These are phyloP conservation scores for Batkoa obscura DNA, from an alignment of 371 early-diverging fungal species.

Conservation along the genomic window DNA sequence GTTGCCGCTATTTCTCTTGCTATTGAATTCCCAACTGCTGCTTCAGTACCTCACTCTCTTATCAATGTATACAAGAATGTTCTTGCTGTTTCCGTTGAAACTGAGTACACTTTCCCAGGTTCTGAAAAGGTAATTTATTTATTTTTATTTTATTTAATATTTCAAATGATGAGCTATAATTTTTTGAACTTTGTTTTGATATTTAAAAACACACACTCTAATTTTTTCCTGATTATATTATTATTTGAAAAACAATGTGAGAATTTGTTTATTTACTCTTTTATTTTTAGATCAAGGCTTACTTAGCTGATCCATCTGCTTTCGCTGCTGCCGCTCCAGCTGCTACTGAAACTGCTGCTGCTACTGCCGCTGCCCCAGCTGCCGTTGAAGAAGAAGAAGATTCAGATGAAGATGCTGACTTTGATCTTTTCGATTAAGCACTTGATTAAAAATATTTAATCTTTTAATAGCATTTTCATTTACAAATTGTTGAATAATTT, in stretches of 20 bases:
- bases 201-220: slow-evolving; percentile 35
- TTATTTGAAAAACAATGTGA: neutral
- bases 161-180: slow-evolving; percentile 8
- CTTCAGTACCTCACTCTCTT: slow-evolving; percentile 93
- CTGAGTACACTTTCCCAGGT: slow-evolving; percentile 85
- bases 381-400: slow-evolving; percentile 43
- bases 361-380: slow-evolving; percentile 23
- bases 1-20: slow-evolving; percentile 92
- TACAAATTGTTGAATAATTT: too few relatives aligned
- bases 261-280: neutral
- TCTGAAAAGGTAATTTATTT: slow-evolving; percentile 55
- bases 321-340: slow-evolving; percentile 50
- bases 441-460: too few relatives aligned
- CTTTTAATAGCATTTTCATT: too few relatives aligned
- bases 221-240: slow-evolving; percentile 43
- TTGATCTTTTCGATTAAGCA: slow-evolving; percentile 71
- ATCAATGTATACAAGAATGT: slow-evolving; percentile 95
- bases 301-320: slow-evolving; percentile 70
- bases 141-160: slow-evolving; percentile 1
- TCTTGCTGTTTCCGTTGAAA: slow-evolving; percentile 74
- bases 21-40: slow-evolving; percentile 81
- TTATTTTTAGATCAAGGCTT: slow-evolving; percentile 57
- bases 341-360: slow-evolving; percentile 27
- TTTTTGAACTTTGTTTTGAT: neutral
- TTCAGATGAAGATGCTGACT: slow-evolving; percentile 68